These are phyloP conservation scores for Russula emetica DNA, from an alignment of 768 basidiomycete species.

Conservation along the genomic window DNA sequence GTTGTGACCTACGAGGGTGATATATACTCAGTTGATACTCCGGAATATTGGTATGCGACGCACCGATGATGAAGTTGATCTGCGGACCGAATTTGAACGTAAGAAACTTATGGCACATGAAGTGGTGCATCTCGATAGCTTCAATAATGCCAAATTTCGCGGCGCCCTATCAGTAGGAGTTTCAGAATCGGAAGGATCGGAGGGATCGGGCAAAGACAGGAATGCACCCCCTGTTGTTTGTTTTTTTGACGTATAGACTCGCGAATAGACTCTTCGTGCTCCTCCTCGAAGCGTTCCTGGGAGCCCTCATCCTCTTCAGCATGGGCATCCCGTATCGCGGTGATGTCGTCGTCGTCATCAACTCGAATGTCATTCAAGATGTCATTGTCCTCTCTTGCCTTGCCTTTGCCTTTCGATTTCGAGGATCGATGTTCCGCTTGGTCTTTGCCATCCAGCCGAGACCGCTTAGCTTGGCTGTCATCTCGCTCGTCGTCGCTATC, in stretches of 20 bases:
- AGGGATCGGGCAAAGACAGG: background rate
- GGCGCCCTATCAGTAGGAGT: constrained; percentile 47
- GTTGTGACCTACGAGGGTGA: constrained; percentile 62
- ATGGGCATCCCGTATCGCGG: constrained; percentile 19
- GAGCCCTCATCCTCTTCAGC: constrained; percentile 43
- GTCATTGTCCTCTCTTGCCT: constrained; percentile 23
- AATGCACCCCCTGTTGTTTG: constrained; percentile 46
- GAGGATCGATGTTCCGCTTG: constrained; percentile 5
- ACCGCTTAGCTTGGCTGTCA: constrained; percentile 17
- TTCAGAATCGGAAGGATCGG: background rate
- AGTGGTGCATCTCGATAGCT: constrained; percentile 80
- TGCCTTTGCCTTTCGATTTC: constrained; percentile 18
- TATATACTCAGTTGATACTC: background rate
- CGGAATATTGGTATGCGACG: constrained; percentile 24
- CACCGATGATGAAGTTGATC: constrained; percentile 96
- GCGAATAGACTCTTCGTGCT: constrained; percentile 53
- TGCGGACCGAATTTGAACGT: constrained; percentile 85
- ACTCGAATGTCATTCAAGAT: constrained; percentile 23
- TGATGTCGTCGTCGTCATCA: constrained; percentile 29
- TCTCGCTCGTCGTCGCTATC: constrained; percentile 27
- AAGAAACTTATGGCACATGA: constrained; percentile 91
- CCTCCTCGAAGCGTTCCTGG: constrained; percentile 63
- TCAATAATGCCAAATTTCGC: constrained; percentile 89
- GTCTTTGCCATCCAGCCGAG: constrained; percentile 19
- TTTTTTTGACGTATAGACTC: constrained; percentile 46